Percentiles rank a stretch among this genome's conserved stretches.
These are phyloP conservation scores for Sclerotinia borealis DNA, from an alignment of 2,329 filamentous ascomycete genomes.

Conservation along the genomic window DNA sequence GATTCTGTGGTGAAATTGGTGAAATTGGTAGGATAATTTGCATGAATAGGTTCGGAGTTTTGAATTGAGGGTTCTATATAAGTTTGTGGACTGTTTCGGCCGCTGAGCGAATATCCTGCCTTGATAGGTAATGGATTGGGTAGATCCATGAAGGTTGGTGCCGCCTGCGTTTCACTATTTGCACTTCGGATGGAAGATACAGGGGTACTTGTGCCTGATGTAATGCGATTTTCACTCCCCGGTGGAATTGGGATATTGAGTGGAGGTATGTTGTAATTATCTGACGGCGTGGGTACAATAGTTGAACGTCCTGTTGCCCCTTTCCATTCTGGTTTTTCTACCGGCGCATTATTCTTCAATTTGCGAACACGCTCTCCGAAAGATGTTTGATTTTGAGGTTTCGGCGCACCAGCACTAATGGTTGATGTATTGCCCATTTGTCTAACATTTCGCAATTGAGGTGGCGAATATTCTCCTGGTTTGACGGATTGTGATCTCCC, in stretches of 20 bases:
- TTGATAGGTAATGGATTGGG: constrained; percentile 17
- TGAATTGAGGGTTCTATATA: constrained; percentile 5
- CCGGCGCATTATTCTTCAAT: constrained; percentile 32
- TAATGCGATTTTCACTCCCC: constrained; percentile 40
- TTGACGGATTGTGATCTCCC: constrained; percentile 52
- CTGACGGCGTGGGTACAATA: constrained; percentile 58
- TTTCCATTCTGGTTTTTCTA: constrained; percentile 56
- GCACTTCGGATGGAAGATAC: constrained; percentile 23
- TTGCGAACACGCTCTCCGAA: constrained; percentile 44
- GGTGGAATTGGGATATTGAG: constrained; percentile 44
- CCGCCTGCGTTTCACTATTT: constrained; percentile 26
- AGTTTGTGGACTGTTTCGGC: constrained; percentile 15
- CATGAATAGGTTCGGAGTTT: neutral
- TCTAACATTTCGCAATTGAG: constrained; percentile 16
- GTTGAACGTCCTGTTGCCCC: constrained; percentile 64
- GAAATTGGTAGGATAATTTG: neutral
- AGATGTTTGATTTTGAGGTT: constrained; percentile 28
- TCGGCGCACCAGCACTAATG: constrained; percentile 28
- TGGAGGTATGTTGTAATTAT: constrained; percentile 51
- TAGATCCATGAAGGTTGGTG: constrained; percentile 18
- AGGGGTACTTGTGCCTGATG: constrained; percentile 21
- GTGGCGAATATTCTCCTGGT: constrained; percentile 43
- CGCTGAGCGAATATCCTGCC: constrained; percentile 17
- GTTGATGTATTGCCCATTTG: constrained; percentile 23
- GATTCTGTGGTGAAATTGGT: neutral